A percentile compares a stretch with the other conserved stretches of the same genome.
These are phyloP conservation scores for Biscutella auriculata DNA, from an alignment of 441 rosid species.

Conservation along the genomic window DNA sequence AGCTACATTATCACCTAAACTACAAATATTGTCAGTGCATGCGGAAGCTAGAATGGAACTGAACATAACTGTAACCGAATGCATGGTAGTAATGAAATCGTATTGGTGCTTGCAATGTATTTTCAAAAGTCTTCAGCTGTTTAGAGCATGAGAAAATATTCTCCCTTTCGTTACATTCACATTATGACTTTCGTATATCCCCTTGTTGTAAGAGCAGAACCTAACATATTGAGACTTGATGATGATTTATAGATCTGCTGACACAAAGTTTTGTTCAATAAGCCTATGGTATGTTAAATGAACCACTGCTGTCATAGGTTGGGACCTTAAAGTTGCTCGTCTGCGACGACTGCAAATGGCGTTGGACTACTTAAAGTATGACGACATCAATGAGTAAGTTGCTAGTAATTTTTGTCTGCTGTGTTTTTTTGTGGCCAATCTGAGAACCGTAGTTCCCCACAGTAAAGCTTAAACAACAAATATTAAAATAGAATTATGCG, in stretches of 20 bases:
- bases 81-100: background rate
- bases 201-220: constrained; percentile 1
- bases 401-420: constrained; percentile 8
- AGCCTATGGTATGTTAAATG: constrained; percentile 14
- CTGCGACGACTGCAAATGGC: constrained; percentile 73
- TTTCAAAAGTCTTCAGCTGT: background rate
- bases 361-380: constrained; percentile 72
- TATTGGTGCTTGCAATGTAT: background rate
- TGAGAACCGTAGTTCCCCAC: constrained; percentile 4
- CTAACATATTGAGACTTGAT: constrained; percentile 6
- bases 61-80: background rate
- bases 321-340: constrained; percentile 75
- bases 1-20: constrained; percentile 4
- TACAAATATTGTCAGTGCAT: background rate
- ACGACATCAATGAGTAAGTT: constrained; percentile 79
- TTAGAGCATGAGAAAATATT: constrained; percentile 6
- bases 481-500: background rate
- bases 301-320: constrained; percentile 46
- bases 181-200: background rate
- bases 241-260: constrained; percentile 5
- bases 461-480: background rate
- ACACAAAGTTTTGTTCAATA: constrained; percentile 13
- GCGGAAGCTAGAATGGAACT: constrained; percentile 2
- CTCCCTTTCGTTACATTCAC: constrained; percentile 8
- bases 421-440: background rate